These are phyloP conservation scores for Claviceps africana DNA, from an alignment of 2,329 filamentous ascomycete genomes.

Conservation along the genomic window DNA sequence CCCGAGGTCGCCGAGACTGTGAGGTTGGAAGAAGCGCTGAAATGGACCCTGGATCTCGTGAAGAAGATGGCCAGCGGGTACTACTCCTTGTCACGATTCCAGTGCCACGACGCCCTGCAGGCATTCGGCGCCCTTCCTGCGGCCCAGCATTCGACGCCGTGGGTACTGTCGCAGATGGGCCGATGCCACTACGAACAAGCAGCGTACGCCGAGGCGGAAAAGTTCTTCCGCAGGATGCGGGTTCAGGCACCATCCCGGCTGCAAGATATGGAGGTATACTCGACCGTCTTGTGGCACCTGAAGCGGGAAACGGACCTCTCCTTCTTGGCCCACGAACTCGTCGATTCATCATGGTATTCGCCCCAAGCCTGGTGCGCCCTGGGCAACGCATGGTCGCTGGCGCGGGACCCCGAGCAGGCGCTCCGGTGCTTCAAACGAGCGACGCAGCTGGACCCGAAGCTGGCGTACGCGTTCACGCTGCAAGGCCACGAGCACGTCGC, in stretches of 20 bases:
- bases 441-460: constrained; percentile 76
- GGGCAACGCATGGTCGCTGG: constrained; percentile 87
- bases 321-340: constrained; percentile 78
- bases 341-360: constrained; percentile 75
- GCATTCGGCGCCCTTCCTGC: constrained; percentile 57
- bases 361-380: constrained; percentile 93
- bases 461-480: constrained; percentile 89
- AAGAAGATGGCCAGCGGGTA: constrained; percentile 72
- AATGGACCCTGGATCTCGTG: constrained; percentile 65
- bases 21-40: constrained; percentile 62
- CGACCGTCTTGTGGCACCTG: constrained; percentile 95
- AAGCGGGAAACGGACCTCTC: constrained; percentile 86
- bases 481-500: constrained; percentile 92
- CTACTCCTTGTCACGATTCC: constrained; percentile 63
- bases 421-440: constrained; percentile 89
- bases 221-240: constrained; percentile 67
- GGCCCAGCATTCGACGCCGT: constrained; percentile 76
- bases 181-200: constrained; percentile 85
- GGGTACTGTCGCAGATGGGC: constrained; percentile 83
- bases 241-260: constrained; percentile 67
- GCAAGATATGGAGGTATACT: constrained; percentile 96
- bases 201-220: constrained; percentile 74
- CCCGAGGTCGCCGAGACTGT: constrained; percentile 36
- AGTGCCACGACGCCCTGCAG: constrained; percentile 62
- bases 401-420: constrained; percentile 87